A percentile compares a stretch with the other conserved stretches of the same genome.
phyloP scores from a whole-genome alignment of 139 green algal genomes.

The Chlorella sp. region DNA sequence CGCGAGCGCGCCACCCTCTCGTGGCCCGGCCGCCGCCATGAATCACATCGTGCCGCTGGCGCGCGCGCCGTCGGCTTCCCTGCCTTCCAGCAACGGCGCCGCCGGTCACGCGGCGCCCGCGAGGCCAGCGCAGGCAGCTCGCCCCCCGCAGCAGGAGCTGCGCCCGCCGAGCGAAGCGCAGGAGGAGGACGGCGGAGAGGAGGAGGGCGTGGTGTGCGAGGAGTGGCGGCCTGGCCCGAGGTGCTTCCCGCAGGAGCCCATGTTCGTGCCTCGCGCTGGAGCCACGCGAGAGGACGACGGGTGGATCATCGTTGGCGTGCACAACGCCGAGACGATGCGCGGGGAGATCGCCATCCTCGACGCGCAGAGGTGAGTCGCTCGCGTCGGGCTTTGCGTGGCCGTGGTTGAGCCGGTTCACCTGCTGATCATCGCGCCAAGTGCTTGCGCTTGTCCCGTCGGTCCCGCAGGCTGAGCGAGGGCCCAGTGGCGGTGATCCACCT shows the following conservation, averaged over 20 bases:
- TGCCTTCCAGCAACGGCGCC: too few species aligned
- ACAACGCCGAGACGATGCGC: constrained; percentile 38
- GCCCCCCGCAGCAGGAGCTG: too few species aligned
- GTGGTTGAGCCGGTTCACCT: not conserved
- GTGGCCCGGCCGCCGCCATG: too few species aligned
- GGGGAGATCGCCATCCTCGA: constrained; percentile 46
- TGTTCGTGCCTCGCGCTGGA: constrained; percentile 53
- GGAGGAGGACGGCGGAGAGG: not conserved
- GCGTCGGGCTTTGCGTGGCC: not conserved
- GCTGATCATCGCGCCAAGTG: not conserved
- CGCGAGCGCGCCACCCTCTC: too few species aligned
- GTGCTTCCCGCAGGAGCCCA: constrained; percentile 51
- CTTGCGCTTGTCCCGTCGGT: not conserved
- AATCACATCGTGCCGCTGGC: too few species aligned
- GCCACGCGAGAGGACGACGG: constrained; percentile 53
- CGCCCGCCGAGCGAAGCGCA: too few species aligned
- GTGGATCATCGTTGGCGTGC: constrained; percentile 57
- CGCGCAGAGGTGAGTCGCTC: constrained; percentile 13
- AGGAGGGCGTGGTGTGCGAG: not conserved
- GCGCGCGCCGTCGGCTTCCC: too few species aligned
- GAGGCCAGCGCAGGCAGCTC: too few species aligned
- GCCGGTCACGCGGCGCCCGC: too few species aligned
- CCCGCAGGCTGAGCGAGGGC: constrained; percentile 21
- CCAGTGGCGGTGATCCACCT: constrained; percentile 49
- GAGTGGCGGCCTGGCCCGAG: constrained; percentile 5